Conservation (phyloP, 2,329 filamentous ascomycete genomes). For the Diaporthe sp. region DNA sequence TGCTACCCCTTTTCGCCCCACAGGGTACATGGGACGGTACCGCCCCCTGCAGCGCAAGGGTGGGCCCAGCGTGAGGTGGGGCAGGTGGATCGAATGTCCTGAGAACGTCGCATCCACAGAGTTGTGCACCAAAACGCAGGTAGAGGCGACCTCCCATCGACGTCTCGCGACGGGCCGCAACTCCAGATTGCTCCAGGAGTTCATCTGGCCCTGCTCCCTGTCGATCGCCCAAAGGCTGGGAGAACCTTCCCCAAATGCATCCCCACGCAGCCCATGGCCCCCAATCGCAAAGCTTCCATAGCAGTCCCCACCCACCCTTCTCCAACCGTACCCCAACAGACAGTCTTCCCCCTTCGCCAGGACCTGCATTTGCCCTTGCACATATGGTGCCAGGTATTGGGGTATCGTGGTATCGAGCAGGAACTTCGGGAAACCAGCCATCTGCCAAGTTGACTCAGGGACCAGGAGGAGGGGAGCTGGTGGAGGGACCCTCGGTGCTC, state of each 20-base stretch:
- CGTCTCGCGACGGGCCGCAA: slow-evolving; percentile 40
- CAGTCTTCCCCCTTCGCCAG: neutral
- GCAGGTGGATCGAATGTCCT: neutral
- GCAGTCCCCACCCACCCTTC: neutral
- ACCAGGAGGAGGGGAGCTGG: neutral
- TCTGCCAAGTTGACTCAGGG: slow-evolving; percentile 18
- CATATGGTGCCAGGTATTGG: neutral
- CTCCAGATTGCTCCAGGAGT: slow-evolving; percentile 38
- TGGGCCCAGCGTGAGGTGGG: neutral
- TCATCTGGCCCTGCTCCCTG: slow-evolving; percentile 30
- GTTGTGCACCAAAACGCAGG: neutral
- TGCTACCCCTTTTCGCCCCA: slow-evolving; percentile 20
- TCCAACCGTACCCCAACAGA: slow-evolving; percentile 8
- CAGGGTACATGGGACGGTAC: neutral
- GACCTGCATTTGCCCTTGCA: slow-evolving; percentile 24
- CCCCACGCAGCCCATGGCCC: neutral
- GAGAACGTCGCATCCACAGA: neutral
- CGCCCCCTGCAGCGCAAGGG: neutral
- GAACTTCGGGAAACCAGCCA: slow-evolving; percentile 19
- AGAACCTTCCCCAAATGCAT: neutral
- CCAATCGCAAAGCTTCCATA: slow-evolving; percentile 30
- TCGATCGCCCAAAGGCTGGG: slow-evolving; percentile 12
- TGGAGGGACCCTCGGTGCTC: slow-evolving; percentile 25
- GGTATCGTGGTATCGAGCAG: slow-evolving; percentile 26
- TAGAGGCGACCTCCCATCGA: slow-evolving; percentile 3